These are phyloP conservation scores for Kodamaea leandrae DNA, from an alignment of 805 yeast genomes.

Conservation along the genomic window DNA sequence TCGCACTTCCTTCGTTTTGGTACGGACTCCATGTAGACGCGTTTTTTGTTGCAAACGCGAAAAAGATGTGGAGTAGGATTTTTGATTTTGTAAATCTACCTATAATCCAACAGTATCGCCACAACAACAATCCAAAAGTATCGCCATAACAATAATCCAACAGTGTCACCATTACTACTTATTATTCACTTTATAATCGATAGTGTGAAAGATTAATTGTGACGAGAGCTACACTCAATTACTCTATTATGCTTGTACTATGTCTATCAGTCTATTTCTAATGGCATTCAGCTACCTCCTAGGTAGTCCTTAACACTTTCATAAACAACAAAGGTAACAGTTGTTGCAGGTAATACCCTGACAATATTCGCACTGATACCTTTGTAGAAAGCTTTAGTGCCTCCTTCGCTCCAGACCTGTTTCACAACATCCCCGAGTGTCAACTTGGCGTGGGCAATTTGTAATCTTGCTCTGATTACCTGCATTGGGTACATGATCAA, in stretches of 20 bases:
- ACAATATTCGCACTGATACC: conserved; percentile 77
- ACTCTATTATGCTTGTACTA: too few relatives aligned
- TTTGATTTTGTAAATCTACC: not conserved
- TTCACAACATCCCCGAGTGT: conserved; percentile 30
- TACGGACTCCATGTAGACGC: conserved; percentile 1
- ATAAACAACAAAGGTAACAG: conserved; percentile 83
- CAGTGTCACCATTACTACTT: too few relatives aligned
- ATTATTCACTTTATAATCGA: too few relatives aligned
- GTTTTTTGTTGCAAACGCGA: not conserved
- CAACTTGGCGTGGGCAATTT: conserved; percentile 22
- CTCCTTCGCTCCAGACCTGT: conserved; percentile 53
- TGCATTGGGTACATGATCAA: conserved; percentile 78
- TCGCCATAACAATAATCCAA: too few relatives aligned
- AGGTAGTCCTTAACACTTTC: conserved; percentile 47
- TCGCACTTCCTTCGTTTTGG: not conserved
- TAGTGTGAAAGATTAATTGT: too few relatives aligned
- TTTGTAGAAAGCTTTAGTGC: conserved; percentile 66
- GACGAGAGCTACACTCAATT: too few relatives aligned
- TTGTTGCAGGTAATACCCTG: conserved; percentile 89
- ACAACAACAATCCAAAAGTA: too few relatives aligned
- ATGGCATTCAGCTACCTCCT: too few relatives aligned
- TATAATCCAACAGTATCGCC: too few relatives aligned
- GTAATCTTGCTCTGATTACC: conserved; percentile 74
- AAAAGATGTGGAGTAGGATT: not conserved
- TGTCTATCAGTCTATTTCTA: not conserved